Conservation (phyloP, 495 filamentous ascomycete genomes). For the Pseudotulostoma volvatum region DNA sequence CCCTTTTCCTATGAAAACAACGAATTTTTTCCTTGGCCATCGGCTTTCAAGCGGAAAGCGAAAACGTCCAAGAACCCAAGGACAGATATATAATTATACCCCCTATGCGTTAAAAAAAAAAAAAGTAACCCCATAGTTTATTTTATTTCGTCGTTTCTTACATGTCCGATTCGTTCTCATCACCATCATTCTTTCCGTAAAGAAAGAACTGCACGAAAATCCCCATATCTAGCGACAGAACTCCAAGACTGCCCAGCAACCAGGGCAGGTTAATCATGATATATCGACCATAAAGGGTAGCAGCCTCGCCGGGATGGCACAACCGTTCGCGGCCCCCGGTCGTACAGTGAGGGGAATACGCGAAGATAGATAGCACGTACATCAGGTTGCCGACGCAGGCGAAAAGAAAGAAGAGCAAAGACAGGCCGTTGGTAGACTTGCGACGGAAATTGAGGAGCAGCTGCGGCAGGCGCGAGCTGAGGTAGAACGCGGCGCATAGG, state of each 20-base stretch:
- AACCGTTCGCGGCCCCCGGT: constrained; percentile 16
- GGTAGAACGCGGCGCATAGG: constrained; percentile 71
- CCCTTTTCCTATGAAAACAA: too few species aligned
- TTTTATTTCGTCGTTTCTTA: too few species aligned
- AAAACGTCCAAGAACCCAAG: too few species aligned
- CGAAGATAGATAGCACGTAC: constrained; percentile 82
- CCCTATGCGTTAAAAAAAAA: too few species aligned
- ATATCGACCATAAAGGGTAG: constrained; percentile 53
- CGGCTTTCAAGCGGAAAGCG: too few species aligned
- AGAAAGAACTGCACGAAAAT: constrained; percentile 91
- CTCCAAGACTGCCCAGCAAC: constrained; percentile 79
- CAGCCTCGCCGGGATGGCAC: constrained; percentile 39
- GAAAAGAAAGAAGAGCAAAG: constrained; percentile 88
- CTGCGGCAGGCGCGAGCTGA: constrained; percentile 77
- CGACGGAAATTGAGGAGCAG: constrained; percentile 77
- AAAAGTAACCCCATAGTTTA: too few species aligned
- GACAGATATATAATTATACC: too few species aligned
- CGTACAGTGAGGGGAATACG: constrained; percentile 52
- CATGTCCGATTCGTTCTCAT: too few species aligned
- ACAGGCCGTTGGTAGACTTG: constrained; percentile 81
- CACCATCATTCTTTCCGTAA: constrained; percentile 44
- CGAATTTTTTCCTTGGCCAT: too few species aligned
- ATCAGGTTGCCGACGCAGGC: constrained; percentile 89
- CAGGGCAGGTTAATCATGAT: constrained; percentile 77
- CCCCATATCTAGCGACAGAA: constrained; percentile 60